Evolutionary conservation across 768 basidiomycete species (phyloP).

Genomic region (Thelephora aurantiotincta): DNA sequence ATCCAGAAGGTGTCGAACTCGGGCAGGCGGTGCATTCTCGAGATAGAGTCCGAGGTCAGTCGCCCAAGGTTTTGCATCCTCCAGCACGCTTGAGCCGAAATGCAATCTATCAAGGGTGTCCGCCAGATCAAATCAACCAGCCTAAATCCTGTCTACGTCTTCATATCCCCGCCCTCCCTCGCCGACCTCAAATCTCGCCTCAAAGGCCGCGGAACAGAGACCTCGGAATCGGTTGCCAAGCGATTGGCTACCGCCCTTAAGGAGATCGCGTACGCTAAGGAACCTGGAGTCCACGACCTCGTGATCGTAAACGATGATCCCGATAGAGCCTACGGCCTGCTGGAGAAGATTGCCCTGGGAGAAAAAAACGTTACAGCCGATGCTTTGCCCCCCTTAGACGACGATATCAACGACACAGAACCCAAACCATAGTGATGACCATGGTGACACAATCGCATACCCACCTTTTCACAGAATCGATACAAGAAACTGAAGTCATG

Average conservation of each 20-base stretch:
- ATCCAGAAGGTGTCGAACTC: constrained; percentile 51
- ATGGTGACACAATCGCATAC: not conserved
- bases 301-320: constrained; percentile 87
- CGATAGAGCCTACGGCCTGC: constrained; percentile 65
- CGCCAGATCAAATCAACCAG: constrained; percentile 77
- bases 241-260: constrained; percentile 64
- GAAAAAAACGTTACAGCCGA: constrained; percentile 41
- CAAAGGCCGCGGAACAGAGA: constrained; percentile 72
- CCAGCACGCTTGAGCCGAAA: constrained; percentile 10
- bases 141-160: constrained; percentile 78
- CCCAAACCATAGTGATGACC: no score
- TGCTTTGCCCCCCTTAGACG: constrained; percentile 49
- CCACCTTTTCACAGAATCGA: not conserved
- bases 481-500: not conserved
- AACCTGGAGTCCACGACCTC: constrained; percentile 60
- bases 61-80: not conserved
- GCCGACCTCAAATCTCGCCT: constrained; percentile 57
- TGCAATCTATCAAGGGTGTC: constrained; percentile 50
- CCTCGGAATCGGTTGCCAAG: constrained; percentile 52
- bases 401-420: constrained; percentile 15
- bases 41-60: constrained; percentile 86
- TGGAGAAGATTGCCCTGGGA: constrained; percentile 67
- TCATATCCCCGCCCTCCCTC: constrained; percentile 82
- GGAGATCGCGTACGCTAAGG: constrained; percentile 77
- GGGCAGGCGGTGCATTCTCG: constrained; percentile 79